Base-by-base conservation (phyloP, 495 filamentous ascomycete genomes). In the Neurospora hispaniola region DNA sequence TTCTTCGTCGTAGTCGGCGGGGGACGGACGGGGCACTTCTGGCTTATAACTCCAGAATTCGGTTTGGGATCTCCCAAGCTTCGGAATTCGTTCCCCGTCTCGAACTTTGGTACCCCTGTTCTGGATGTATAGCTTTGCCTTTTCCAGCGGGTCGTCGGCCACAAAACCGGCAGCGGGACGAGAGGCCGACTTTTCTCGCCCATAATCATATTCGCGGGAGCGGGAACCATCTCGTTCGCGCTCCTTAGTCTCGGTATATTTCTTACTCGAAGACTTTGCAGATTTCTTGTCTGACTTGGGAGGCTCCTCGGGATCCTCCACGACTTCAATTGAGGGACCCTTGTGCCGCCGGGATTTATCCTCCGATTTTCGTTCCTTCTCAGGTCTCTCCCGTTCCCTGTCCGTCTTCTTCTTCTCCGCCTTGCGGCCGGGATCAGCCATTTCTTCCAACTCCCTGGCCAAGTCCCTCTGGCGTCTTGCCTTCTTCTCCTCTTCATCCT, bases 261-360 rank as follows among this genome's bases (percentile, higher is more conserved):
- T 82, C 76, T 80, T 79, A 73, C 77, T 82, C 54, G 78, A 80
- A 12, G 82, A 80, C 74, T 80, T 81, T 35, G 54, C 54, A 10
- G 54, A 66, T 75, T 84, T 84, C 78, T 81, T 84, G 23, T 84
- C 82, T 4, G 74, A 62, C 70, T 80, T 80, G 27, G 79, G 76
- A 27, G 74, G 39, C 14, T 75, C 77, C 31, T 69, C 68, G 11
- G 71, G 72, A 23, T 76, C 75, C n/a, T 82, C 82, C 38, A 80
- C 73, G 70, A 79, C 74, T 59, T 78, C 73, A 8, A 74, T 59
- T 76, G 79, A 76, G 72, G 79, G 72, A 42, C 71, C 73, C 44
- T n/a, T 54, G 46, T 76, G 70, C 38, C 78, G 74, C 62, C 78
- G 79, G 69, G 76, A 71, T 73, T 83, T 85, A 0, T 84, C 81